Evolutionary conservation across 1,284 basidiomycete species (phyloP).

Genomic region (Malassezia pachydermatis): DNA sequence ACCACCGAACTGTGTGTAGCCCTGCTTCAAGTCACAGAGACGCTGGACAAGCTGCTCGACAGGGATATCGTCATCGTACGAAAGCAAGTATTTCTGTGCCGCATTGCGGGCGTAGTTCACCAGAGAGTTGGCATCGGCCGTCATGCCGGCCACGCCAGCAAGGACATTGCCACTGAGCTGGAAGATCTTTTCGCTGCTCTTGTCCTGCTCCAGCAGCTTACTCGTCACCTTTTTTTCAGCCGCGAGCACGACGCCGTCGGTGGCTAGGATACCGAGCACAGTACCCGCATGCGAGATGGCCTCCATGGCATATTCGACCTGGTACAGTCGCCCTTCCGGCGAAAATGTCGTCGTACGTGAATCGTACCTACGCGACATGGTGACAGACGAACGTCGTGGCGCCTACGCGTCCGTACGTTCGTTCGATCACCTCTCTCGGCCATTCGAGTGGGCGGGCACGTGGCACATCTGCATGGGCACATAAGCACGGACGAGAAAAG

Average conservation of each 20-base stretch:
- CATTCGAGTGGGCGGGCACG: too few species aligned
- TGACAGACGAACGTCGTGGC: slow-evolving; percentile 6
- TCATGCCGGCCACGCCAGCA: slow-evolving; percentile 85
- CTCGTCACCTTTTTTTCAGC: slow-evolving; percentile 99
- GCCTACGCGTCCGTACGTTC: neutral
- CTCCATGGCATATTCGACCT: slow-evolving; percentile 98
- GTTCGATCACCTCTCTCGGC: slow-evolving; percentile 4
- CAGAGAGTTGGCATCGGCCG: slow-evolving; percentile 93
- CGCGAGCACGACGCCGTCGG: slow-evolving; percentile 81
- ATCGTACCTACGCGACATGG: slow-evolving; percentile 46
- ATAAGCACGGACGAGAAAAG: too few species aligned
- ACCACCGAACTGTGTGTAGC: slow-evolving; percentile 96
- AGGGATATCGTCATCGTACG: slow-evolving; percentile 93
- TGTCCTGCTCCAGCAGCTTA: slow-evolving; percentile 84
- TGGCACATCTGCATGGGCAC: too few species aligned
- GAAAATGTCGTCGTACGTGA: slow-evolving; percentile 43
- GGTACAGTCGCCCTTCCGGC: slow-evolving; percentile 50
- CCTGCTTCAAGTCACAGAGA: slow-evolving; percentile 94
- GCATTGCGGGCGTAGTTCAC: slow-evolving; percentile 86
- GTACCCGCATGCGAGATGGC: slow-evolving; percentile 95
- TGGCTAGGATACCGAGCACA: slow-evolving; percentile 84
- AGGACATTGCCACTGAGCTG: slow-evolving; percentile 84
- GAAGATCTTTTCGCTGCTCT: slow-evolving; percentile 93
- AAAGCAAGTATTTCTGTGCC: slow-evolving; percentile 73
- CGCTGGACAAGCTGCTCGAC: slow-evolving; percentile 89